Percentiles rank a stretch among this genome's conserved stretches.
Evolutionary conservation across 2,329 filamentous ascomycete genomes (phyloP).

Genomic region (Colletotrichum brevisporum): DNA sequence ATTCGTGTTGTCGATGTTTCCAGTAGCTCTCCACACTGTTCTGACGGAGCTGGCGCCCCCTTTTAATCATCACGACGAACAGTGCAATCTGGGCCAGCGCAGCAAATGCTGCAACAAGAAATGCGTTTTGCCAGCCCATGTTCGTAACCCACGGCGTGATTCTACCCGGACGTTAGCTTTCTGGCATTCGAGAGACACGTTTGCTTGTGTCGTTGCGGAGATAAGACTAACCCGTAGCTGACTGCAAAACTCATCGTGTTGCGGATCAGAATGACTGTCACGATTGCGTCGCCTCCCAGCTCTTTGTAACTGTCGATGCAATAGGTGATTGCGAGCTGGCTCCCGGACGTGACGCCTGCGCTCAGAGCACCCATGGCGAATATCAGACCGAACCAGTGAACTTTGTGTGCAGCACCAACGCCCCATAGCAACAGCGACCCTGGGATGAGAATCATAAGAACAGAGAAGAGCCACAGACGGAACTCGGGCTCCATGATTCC

Average conservation of each 20-base stretch:
- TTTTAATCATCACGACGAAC: slow-evolving; percentile 28
- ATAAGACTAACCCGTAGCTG: slow-evolving; percentile 49
- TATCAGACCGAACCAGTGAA: slow-evolving; percentile 59
- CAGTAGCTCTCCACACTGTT: slow-evolving; percentile 23
- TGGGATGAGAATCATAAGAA: slow-evolving; percentile 36
- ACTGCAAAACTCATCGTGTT: slow-evolving; percentile 56
- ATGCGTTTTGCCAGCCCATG: slow-evolving; percentile 22
- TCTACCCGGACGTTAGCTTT: slow-evolving; percentile 46
- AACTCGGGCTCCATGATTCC: slow-evolving; percentile 59
- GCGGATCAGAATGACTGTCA: slow-evolving; percentile 55
- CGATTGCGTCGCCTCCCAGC: slow-evolving; percentile 55
- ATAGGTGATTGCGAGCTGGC: slow-evolving; percentile 56
- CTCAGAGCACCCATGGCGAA: slow-evolving; percentile 56
- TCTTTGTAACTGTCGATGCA: slow-evolving; percentile 58
- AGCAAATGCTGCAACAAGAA: slow-evolving; percentile 21
- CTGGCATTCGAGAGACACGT: not conserved
- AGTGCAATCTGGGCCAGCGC: slow-evolving; percentile 5
- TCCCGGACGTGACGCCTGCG: slow-evolving; percentile 51
- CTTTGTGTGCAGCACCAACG: slow-evolving; percentile 50
- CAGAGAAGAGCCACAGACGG: slow-evolving; percentile 55
- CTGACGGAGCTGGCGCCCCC: slow-evolving; percentile 10
- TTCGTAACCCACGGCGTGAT: slow-evolving; percentile 29
- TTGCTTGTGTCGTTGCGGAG: not conserved
- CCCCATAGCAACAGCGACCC: slow-evolving; percentile 46
- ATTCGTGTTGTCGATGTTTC: slow-evolving; percentile 17